Conservation (phyloP, 352 stramenopile species). For the Sclerospora graminicola region DNA sequence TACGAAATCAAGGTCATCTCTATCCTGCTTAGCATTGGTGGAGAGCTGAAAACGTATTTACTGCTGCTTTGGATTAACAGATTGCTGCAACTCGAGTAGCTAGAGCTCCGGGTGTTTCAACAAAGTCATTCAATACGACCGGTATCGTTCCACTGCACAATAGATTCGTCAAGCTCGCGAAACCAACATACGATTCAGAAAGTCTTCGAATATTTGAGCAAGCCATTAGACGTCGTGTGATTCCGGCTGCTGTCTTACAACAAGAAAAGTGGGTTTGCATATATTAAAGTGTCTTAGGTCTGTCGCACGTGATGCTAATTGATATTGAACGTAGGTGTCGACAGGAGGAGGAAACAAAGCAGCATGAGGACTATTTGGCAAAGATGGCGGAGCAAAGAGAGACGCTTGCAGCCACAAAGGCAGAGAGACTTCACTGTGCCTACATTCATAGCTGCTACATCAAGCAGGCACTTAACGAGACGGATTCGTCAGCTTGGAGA, state of each 20-base stretch:
- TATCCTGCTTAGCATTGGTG: not conserved
- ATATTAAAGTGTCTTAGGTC: not conserved
- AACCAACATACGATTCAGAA: slow-evolving; percentile 39
- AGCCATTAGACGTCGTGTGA: slow-evolving; percentile 47
- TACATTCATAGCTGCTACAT: slow-evolving; percentile 68
- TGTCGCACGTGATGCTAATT: not conserved
- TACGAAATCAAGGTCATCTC: slow-evolving; percentile 77
- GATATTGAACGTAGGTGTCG: slow-evolving; percentile 21
- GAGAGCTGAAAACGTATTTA: not conserved
- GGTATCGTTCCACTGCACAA: slow-evolving; percentile 51
- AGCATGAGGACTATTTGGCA: slow-evolving; percentile 19
- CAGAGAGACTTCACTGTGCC: slow-evolving; percentile 53
- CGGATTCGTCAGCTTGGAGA: too few species aligned
- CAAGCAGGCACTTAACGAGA: too few species aligned
- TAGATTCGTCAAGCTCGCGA: slow-evolving; percentile 41
- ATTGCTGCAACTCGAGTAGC: too few species aligned
- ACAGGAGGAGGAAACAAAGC: slow-evolving; percentile 21
- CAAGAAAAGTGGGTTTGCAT: slow-evolving; percentile 34
- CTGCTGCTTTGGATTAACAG: slow-evolving; percentile 12
- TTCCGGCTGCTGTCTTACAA: slow-evolving; percentile 34
- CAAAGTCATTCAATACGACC: slow-evolving; percentile 27
- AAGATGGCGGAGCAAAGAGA: slow-evolving; percentile 25
- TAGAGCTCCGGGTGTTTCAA: slow-evolving; percentile 47
- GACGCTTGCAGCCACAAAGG: slow-evolving; percentile 44
- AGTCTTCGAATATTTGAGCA: slow-evolving; percentile 63